Percentiles rank a stretch among this genome's conserved stretches.
Evolutionary conservation across 441 rosid species (phyloP).

Genomic region (Gossypium davidsonii): DNA sequence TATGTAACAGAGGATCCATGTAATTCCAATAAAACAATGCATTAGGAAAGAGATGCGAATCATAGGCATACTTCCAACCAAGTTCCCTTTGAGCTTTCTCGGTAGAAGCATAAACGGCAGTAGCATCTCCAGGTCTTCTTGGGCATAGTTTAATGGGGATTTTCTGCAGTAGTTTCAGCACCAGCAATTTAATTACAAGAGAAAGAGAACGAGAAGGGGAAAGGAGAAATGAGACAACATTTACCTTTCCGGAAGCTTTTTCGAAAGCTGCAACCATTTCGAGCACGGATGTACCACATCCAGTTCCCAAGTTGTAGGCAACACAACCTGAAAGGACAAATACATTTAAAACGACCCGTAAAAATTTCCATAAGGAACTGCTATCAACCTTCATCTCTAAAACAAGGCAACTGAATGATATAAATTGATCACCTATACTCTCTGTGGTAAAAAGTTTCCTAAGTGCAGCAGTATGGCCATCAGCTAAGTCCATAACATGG

Average conservation of each 20-base stretch:
- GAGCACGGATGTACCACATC: constrained; percentile 57
- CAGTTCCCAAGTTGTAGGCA: constrained; percentile 66
- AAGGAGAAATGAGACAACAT: not conserved
- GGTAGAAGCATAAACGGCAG: constrained; percentile 75
- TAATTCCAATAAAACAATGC: not conserved
- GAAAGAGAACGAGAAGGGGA: not conserved
- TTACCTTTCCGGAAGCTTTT: constrained; percentile 81
- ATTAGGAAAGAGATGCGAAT: not conserved
- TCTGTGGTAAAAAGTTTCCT: constrained; percentile 43
- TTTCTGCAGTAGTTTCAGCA: constrained; percentile 40
- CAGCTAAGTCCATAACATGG: constrained; percentile 76
- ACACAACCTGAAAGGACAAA: constrained; percentile 39
- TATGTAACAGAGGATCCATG: not conserved
- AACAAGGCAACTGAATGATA: not conserved
- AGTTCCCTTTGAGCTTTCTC: constrained; percentile 78
- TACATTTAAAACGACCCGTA: not conserved
- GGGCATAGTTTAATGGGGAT: constrained; percentile 76
- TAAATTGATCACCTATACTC: constrained; percentile 36
- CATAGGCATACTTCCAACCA: constrained; percentile 61
- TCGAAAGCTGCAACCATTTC: constrained; percentile 77
- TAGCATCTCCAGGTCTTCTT: constrained; percentile 88
- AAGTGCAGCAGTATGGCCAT: constrained; percentile 65
- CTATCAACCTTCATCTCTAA: not conserved
- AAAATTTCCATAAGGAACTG: constrained; percentile 2
- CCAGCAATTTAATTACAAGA: not conserved